Evolutionary conservation across 345 rosid species (phyloP), one percentile per base, ranked within the genome.

Genomic region (Nephelium lappaceum): DNA sequence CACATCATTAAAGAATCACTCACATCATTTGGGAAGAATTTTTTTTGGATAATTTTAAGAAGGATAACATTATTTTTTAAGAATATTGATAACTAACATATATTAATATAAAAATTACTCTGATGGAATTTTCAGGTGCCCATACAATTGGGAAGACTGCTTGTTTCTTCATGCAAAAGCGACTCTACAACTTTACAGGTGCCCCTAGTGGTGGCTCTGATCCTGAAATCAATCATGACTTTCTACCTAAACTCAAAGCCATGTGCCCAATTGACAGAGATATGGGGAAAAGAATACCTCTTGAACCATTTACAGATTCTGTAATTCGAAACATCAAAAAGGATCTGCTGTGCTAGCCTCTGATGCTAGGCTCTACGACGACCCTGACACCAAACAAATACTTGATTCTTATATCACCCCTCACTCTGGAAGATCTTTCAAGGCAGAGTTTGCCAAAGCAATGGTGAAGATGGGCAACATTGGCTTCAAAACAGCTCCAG

Each of bases 391-490:
- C 61, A 86, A 77, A 81, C 71, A 21, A 3, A 84, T 87, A 18
- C 81, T 92, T 15, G 79, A 87, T 25, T 82, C 85, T 14, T 87
- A 92, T 63, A 19, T 80, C 19, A 77, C 76, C 25, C 61, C 83
- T 51, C 16, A 43, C 25, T 3, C 47, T 0, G 41, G 65, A 24
- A 68, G 81, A 14, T 67, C 77, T 71, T 92, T 91, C 75, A 77
- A 57, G 60, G 72, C n/a, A 24, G 93, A 92, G 80, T 90, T 92
- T 6, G 84, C 85, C 8, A 69, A 57, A 49, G 89, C 93, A 6
- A 88, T 91, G 87, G 85, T 88, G 14, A 86, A 83, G 18, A 91
- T 92, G 91, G 90, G 93, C 66, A 72, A 69, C 23, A 80, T 86
- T 60, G 91, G 71, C 0, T 89, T 85, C n/a, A 86, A 87, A 60